Base-by-base conservation (phyloP, 805 yeast genomes). In the Candida maesae region DNA sequence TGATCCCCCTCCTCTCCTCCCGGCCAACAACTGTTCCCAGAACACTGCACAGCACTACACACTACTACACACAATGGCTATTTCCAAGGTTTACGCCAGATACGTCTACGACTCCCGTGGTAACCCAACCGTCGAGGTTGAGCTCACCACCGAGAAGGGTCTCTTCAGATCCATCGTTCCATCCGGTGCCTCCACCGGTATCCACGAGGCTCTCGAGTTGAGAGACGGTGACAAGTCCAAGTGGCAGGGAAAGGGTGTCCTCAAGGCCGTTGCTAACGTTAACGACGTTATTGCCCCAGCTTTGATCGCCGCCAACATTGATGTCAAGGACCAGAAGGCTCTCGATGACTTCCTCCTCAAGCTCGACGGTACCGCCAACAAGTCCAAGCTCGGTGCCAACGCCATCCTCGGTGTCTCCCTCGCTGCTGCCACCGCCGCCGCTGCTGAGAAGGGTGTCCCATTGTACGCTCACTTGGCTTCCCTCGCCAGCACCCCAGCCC, bases 71-170 rank as follows among this genome's bases (percentile, higher is more conserved):
- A 56, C 51, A 67, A 87, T 87, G 95, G 84, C 96, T 59, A 79
- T 87, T 63, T 69, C 86, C 58, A 90, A 91, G 73, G 74, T 90
- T 60, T 81, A 76, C 71, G 86, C 98, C 63, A 90, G 99, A 76
- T 84, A 81, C 79, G 96, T 91, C 73, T 91, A 93, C 84, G 99
- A 91, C 77, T 91, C 98, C 62, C 88, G 99, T 76, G 98, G 98
- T 75, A 93, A 91, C 83, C 99, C 99, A 76, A 91, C 99, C 59
- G 99, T 93, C 61, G 98, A 93, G 81, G 98, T 93, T 58, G 98
- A 93, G 66, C 64, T 91, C 62, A 75, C 84, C 79, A 91, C 99
- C 65, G 91, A 77, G 52, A 80, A 85, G 65, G 99, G 99, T 65
- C 61, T 79, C 54, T 90, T 88, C 95, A 85, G 97, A 73, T 80